phyloP scores from a whole-genome alignment of 163 green algal genomes.

The Smithsoniella earleae region DNA sequence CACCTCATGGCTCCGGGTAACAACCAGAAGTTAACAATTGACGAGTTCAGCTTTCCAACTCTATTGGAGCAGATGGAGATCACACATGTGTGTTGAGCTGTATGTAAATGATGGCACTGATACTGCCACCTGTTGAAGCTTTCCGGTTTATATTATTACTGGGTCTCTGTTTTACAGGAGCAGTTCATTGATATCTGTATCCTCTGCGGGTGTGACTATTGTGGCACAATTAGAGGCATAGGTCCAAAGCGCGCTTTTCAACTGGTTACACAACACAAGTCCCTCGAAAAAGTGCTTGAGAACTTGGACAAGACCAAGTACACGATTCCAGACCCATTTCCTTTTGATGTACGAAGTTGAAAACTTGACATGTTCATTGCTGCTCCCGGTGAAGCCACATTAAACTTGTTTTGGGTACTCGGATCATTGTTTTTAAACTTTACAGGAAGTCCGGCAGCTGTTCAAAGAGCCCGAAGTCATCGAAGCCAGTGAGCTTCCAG shows the following conservation, averaged over 20 bases:
- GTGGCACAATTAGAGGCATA: constrained; percentile 74
- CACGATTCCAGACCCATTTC: constrained; percentile 64
- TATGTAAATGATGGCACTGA: too few relatives aligned
- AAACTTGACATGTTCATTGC: constrained; percentile 36
- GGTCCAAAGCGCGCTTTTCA: constrained; percentile 66
- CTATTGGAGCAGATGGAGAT: constrained; percentile 62
- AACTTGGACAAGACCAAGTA: constrained; percentile 63
- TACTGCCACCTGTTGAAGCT: too few relatives aligned
- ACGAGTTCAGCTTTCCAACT: constrained; percentile 68
- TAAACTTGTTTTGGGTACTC: constrained; percentile 31
- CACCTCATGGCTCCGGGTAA: constrained; percentile 77
- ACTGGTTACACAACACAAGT: constrained; percentile 67
- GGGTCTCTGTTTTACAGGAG: constrained; percentile 39
- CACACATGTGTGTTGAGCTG: constrained; percentile 38
- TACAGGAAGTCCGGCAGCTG: constrained; percentile 57
- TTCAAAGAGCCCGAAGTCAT: constrained; percentile 85
- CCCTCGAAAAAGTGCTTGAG: constrained; percentile 45
- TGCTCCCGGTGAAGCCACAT: too few relatives aligned
- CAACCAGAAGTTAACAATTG: constrained; percentile 51
- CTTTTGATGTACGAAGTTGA: constrained; percentile 42
- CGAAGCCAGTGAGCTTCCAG: constrained; percentile 48
- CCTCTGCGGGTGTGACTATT: constrained; percentile 95
- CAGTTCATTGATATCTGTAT: constrained; percentile 98
- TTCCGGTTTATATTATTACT: neutral
- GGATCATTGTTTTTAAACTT: too few relatives aligned